A percentile compares a stretch with the other conserved stretches of the same genome.
These are phyloP conservation scores for Cicer judaicum DNA, from an alignment of 306 rosid species.

Conservation along the genomic window DNA sequence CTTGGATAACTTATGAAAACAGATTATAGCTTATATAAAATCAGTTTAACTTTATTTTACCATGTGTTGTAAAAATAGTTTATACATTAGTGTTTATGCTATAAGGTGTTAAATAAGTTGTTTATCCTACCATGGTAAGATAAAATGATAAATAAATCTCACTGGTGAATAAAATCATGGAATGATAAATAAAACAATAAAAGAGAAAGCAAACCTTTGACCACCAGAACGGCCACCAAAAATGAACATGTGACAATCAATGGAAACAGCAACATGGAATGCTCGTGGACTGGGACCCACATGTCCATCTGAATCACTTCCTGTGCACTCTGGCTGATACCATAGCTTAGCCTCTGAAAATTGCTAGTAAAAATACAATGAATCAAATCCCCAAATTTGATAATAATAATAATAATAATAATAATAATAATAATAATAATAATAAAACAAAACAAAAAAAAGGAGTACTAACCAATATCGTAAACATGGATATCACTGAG, in stretches of 20 bases:
- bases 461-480: constrained; percentile 71
- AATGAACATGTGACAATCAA: constrained; percentile 95
- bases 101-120: too few species aligned
- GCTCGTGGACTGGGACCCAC: constrained; percentile 94
- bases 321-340: constrained; percentile 93
- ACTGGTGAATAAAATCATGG: not conserved
- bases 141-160: not conserved
- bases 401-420: too few species aligned
- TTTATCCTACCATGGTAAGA: too few species aligned
- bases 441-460: not conserved
- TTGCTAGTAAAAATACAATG: constrained; percentile 11
- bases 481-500: constrained; percentile 75
- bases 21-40: not conserved
- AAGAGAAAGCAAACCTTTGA: constrained; percentile 59
- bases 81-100: not conserved
- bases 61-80: not conserved
- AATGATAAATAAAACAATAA: constrained; percentile 20
- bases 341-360: constrained; percentile 74
- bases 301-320: constrained; percentile 77
- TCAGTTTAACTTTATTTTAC: not conserved
- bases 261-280: constrained; percentile 86
- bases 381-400: constrained; percentile 26
- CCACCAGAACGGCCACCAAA: constrained; percentile 93
- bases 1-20: not conserved
- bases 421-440: not conserved